Percentiles rank a stretch among this genome's conserved stretches.
Conservation (phyloP, 2,329 filamentous ascomycete species). For the Elsinoe ampelina region DNA sequence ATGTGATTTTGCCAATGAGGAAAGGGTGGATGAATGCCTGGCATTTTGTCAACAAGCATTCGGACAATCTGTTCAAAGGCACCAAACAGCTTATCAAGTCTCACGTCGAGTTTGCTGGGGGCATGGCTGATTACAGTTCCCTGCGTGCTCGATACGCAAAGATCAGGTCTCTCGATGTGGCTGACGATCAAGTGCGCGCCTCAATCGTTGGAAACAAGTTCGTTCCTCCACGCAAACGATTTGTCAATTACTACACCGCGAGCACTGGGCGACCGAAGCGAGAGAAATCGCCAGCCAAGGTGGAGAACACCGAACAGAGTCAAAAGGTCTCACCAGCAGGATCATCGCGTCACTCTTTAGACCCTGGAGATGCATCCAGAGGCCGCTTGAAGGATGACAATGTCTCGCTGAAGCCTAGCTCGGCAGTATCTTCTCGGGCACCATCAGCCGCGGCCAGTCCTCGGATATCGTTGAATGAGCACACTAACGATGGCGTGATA, state of each 20-base stretch:
- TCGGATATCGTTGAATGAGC: slow-evolving; percentile 39
- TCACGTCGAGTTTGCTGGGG: slow-evolving; percentile 74
- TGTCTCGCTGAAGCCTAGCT: background rate
- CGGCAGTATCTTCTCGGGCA: slow-evolving; percentile 12
- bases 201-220: slow-evolving; percentile 25
- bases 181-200: slow-evolving; percentile 42
- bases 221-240: slow-evolving; percentile 52
- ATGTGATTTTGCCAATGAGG: slow-evolving; percentile 58
- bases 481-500: slow-evolving; percentile 30
- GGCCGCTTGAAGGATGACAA: background rate
- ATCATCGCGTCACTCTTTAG: background rate
- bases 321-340: background rate
- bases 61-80: slow-evolving; percentile 59
- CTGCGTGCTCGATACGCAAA: slow-evolving; percentile 61
- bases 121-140: slow-evolving; percentile 65
- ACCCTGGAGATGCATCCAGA: background rate
- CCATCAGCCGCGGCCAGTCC: slow-evolving; percentile 27
- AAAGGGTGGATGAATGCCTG: slow-evolving; percentile 58
- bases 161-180: slow-evolving; percentile 62
- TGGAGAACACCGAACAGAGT: background rate
- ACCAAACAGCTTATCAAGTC: slow-evolving; percentile 66
- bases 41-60: slow-evolving; percentile 77
- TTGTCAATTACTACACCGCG: slow-evolving; percentile 86
- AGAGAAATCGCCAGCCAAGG: slow-evolving; percentile 36
- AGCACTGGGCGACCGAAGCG: slow-evolving; percentile 61